Evolutionary conservation across 1,139 yeast genomes (phyloP).

Genomic region (Suhomyces yuchorum): DNA sequence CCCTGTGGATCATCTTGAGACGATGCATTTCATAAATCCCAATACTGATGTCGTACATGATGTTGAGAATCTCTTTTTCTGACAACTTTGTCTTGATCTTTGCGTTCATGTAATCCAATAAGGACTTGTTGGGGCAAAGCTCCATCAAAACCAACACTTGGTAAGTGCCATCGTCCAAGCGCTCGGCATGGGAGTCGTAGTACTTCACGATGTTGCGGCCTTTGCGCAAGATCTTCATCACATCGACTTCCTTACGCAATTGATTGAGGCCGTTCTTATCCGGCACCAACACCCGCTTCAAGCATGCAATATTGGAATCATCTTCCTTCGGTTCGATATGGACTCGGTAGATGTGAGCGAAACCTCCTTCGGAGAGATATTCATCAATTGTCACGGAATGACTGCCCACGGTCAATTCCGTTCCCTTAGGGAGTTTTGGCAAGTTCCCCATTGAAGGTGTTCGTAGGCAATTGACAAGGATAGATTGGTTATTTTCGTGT

Average conservation of each 20-base stretch:
- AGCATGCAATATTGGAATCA: slow-evolving; percentile 54
- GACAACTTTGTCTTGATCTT: slow-evolving; percentile 63
- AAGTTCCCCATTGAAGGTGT: slow-evolving; percentile 24
- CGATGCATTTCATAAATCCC: slow-evolving; percentile 78
- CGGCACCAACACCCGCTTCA: slow-evolving; percentile 73
- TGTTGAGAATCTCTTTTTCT: slow-evolving; percentile 63
- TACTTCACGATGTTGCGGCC: slow-evolving; percentile 64
- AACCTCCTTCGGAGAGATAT: slow-evolving; percentile 52
- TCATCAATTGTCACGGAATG: slow-evolving; percentile 40
- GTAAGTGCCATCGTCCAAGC: slow-evolving; percentile 56
- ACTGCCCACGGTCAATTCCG: slow-evolving; percentile 45
- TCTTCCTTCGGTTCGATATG: slow-evolving; percentile 45
- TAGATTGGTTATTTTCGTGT: slow-evolving; percentile 2
- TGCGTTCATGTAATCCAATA: slow-evolving; percentile 74
- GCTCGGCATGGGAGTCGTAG: slow-evolving; percentile 76
- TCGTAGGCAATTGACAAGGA: slow-evolving; percentile 1
- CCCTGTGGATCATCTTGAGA: slow-evolving; percentile 65
- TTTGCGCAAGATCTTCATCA: slow-evolving; percentile 67
- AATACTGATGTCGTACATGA: slow-evolving; percentile 65
- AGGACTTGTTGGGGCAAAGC: slow-evolving; percentile 69
- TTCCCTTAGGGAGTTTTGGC: slow-evolving; percentile 43
- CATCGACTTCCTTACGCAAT: slow-evolving; percentile 75
- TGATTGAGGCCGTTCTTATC: slow-evolving; percentile 67
- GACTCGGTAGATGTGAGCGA: slow-evolving; percentile 62
- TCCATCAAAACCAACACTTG: slow-evolving; percentile 82